phyloP scores from a whole-genome alignment of 2,329 filamentous ascomycete genomes.

The Alternaria consortialis region DNA sequence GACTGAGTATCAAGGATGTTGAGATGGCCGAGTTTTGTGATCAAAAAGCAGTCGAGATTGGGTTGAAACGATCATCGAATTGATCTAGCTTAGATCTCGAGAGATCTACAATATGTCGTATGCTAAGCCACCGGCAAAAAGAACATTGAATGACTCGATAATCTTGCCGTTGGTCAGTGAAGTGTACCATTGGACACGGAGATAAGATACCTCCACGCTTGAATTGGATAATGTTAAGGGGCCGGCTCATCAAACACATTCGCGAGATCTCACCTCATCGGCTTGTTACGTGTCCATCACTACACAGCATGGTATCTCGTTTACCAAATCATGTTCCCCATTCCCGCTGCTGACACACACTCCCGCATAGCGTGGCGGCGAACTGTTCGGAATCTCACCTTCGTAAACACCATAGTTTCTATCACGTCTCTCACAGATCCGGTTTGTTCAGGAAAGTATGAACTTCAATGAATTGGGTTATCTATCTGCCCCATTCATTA shows the following conservation, averaged over 20 bases:
- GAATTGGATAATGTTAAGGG: background rate
- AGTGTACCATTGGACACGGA: background rate
- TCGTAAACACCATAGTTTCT: background rate
- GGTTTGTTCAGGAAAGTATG: background rate
- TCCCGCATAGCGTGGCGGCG: background rate
- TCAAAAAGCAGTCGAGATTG: slow-evolving; percentile 37
- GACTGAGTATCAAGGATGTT: slow-evolving; percentile 47
- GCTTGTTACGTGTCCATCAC: background rate
- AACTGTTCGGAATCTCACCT: background rate
- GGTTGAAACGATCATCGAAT: slow-evolving; percentile 24
- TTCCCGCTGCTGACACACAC: background rate
- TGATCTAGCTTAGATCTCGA: background rate
- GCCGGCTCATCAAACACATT: background rate
- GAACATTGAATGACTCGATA: too few species aligned
- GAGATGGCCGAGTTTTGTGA: slow-evolving; percentile 51
- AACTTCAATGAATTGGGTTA: background rate
- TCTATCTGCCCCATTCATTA: background rate
- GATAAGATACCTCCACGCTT: background rate
- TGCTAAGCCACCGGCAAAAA: too few species aligned
- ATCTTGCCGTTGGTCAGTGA: background rate
- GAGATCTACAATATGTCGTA: background rate
- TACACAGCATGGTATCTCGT: background rate
- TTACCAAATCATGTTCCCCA: background rate
- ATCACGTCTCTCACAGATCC: background rate
- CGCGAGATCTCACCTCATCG: background rate